Conservation (phyloP, 2,329 filamentous ascomycete genomes). For the Macroventuria anomochaeta region DNA sequence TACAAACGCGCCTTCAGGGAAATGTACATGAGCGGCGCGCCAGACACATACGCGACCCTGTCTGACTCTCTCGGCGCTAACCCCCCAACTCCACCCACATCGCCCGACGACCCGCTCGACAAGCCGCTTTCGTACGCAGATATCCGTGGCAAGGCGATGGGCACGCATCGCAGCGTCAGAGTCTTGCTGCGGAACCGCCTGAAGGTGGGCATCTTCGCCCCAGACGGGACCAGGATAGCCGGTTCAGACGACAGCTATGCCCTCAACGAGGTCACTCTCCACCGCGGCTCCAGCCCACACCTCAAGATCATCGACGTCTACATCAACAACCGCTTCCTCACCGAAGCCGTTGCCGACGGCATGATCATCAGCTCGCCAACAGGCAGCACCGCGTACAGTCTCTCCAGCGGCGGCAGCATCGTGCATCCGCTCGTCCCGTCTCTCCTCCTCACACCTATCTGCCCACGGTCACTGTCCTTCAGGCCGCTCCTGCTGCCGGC, state of each 20-base stretch:
- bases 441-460: slow-evolving; percentile 91
- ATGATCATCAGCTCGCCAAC: slow-evolving; percentile 95
- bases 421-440: slow-evolving; percentile 91
- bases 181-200: slow-evolving; percentile 86
- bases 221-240: slow-evolving; percentile 62
- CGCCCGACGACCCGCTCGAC: slow-evolving; percentile 55
- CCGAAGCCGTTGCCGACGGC: slow-evolving; percentile 92
- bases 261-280: slow-evolving; percentile 94
- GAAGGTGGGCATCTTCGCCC: slow-evolving; percentile 82
- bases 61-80: slow-evolving; percentile 72
- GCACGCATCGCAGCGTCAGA: slow-evolving; percentile 73
- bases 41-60: slow-evolving; percentile 62
- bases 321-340: slow-evolving; percentile 86
- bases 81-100: slow-evolving; percentile 73
- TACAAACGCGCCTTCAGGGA: slow-evolving; percentile 92
- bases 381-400: slow-evolving; percentile 91
- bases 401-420: slow-evolving; percentile 92
- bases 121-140: slow-evolving; percentile 65
- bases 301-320: slow-evolving; percentile 91
- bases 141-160: slow-evolving; percentile 81
- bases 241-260: slow-evolving; percentile 63
- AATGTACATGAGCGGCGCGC: slow-evolving; percentile 82
- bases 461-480: slow-evolving; percentile 89
- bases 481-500: slow-evolving; percentile 87
- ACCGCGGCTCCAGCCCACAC: slow-evolving; percentile 88